Base-by-base conservation (phyloP, 345 rosid genomes). In the Zanthoxylum bungeanum region DNA sequence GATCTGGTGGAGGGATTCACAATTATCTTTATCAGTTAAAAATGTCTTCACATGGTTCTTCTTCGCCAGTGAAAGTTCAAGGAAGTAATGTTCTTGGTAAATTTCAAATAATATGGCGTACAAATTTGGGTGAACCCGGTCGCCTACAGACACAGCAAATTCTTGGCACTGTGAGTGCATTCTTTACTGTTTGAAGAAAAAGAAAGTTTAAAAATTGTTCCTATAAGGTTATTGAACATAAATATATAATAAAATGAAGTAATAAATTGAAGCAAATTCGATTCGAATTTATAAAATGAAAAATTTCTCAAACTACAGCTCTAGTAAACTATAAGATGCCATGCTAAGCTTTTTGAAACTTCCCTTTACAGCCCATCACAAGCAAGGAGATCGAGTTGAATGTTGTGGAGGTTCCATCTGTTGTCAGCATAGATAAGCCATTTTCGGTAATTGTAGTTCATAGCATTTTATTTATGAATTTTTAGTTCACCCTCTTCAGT, bases 121-220 rank as follows among this genome's bases (percentile, higher is more conserved):
- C 94, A 51, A 95, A 95, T 86, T 76, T 95, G 82, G 98, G 98
- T 16, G 99, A 95, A 81, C 92, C 98, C 53, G 99, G 99, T 66
- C 98, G 99, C 64, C 79, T 95, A 66, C 99, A 93, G 80, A 95
- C 98, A 19, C 97, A 95, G 75, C 99, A 95, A 79, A 95, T 95
- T 78, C 96, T 95, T 76, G 91, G 93, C 72, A 79, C 87, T 47
- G 99, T 91, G 83, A 89, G 98, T 81, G 31, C 61, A 40, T 69
- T 21, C 42, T 46, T 27, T 65, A 17, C 11, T 22, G 22, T 22
- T 36, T 21, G 36, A 16, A 47, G 60, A 53, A 34, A 17, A 21
- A 2, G 36, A 36, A 36, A 49, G 40, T 36, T 37, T 14, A 44
- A 44, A 44, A 44, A 14, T 44, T 44, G 49, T 44, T 14, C 49